These are phyloP conservation scores for Hirschfeldia incana DNA, from an alignment of 345 rosid species.

Conservation along the genomic window DNA sequence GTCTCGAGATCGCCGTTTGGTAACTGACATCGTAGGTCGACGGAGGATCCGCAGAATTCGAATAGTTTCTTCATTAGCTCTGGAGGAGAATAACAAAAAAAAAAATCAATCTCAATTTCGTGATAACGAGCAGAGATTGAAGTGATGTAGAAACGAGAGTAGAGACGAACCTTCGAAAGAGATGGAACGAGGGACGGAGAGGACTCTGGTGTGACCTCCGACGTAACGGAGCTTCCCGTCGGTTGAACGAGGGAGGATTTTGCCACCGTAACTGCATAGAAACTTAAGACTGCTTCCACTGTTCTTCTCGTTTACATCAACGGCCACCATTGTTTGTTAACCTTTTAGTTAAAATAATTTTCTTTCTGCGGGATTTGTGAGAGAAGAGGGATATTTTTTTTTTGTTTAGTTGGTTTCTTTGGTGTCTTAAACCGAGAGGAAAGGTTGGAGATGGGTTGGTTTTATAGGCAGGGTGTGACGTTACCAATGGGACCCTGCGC, in stretches of 20 bases:
- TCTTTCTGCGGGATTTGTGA: neutral
- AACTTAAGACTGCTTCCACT: constrained; percentile 54
- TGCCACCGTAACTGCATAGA: constrained; percentile 85
- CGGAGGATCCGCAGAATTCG: constrained; percentile 46
- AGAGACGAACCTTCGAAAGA: constrained; percentile 57
- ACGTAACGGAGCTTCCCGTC: constrained; percentile 85
- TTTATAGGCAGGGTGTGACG: constrained; percentile 32
- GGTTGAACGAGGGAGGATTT: constrained; percentile 60
- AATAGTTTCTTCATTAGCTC: constrained; percentile 47
- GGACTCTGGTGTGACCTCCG: constrained; percentile 80
- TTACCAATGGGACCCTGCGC: constrained; percentile 23
- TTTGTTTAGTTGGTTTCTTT: neutral
- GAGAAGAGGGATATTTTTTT: constrained; percentile 1
- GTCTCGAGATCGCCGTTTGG: constrained; percentile 86
- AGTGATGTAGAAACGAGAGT: neutral
- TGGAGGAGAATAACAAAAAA: constrained; percentile 14
- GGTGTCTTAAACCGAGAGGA: constrained; percentile 36
- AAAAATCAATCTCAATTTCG: constrained; percentile 4
- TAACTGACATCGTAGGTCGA: constrained; percentile 63
- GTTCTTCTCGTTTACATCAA: constrained; percentile 24
- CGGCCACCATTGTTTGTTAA: constrained; percentile 29
- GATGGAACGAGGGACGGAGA: constrained; percentile 66
- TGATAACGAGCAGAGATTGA: neutral
- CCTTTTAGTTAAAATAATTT: neutral
- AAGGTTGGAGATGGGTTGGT: constrained; percentile 17